phyloP scores from a whole-genome alignment of 2,329 filamentous ascomycete species.

The Neofusicoccum sp. region DNA sequence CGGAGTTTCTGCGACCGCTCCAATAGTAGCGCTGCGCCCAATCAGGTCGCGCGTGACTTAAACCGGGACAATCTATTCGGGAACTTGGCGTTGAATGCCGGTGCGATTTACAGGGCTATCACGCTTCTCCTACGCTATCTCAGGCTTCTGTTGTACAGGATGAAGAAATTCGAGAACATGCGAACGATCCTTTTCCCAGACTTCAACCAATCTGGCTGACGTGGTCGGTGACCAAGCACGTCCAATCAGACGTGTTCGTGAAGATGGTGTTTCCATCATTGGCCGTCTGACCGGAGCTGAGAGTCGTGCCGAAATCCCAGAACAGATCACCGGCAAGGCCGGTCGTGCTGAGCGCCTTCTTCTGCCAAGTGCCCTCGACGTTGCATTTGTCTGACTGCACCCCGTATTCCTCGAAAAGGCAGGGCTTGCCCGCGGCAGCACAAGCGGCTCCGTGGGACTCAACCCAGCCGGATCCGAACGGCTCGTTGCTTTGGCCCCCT shows the following conservation, averaged over 20 bases:
- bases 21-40: neutral
- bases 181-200: no score
- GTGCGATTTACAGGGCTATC: neutral
- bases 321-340: slow-evolving; percentile 39
- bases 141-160: neutral
- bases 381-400: slow-evolving; percentile 31
- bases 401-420: slow-evolving; percentile 46
- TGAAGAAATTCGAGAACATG: neutral
- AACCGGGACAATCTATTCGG: neutral
- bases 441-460: slow-evolving; percentile 47
- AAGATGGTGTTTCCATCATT: slow-evolving; percentile 39
- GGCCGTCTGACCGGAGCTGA: slow-evolving; percentile 29
- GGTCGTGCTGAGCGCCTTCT: slow-evolving; percentile 29
- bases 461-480: slow-evolving; percentile 52
- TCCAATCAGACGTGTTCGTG: slow-evolving; percentile 34
- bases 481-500: slow-evolving; percentile 32
- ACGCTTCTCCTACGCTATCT: neutral
- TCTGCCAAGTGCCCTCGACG: slow-evolving; percentile 36
- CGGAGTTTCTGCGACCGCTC: neutral
- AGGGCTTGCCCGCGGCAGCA: slow-evolving; percentile 41
- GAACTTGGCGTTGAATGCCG: neutral
- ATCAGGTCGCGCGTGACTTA: neutral
- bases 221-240: slow-evolving; percentile 35
- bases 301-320: slow-evolving; percentile 36
- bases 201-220: slow-evolving; percentile 30